These are phyloP conservation scores for Macadamia integrifolia DNA, from an alignment of 164 flowering plant species.

Conservation along the genomic window DNA sequence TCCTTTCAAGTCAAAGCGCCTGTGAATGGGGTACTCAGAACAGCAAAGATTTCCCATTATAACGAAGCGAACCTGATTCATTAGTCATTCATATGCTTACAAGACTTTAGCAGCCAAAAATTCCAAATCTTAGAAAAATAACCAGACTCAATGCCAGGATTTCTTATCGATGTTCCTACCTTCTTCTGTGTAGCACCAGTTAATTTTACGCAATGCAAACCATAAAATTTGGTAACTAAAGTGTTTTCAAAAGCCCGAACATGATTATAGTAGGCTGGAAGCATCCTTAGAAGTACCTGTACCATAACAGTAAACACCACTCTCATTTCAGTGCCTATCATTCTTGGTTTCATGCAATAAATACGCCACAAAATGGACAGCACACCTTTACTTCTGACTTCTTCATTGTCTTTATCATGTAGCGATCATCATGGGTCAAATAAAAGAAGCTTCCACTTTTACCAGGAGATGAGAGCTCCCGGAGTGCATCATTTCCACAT, in stretches of 20 bases:
- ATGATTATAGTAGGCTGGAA: slow-evolving; percentile 64
- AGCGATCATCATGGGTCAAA: slow-evolving; percentile 75
- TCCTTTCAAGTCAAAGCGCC: slow-evolving; percentile 76
- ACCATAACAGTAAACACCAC: background rate
- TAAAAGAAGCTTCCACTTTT: slow-evolving; percentile 93
- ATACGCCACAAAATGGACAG: background rate
- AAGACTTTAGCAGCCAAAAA: background rate
- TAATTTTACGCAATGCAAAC: slow-evolving; percentile 63
- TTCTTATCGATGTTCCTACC: slow-evolving; percentile 21
- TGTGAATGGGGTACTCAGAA: slow-evolving; percentile 56
- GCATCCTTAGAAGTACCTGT: slow-evolving; percentile 66
- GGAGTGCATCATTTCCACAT: slow-evolving; percentile 79
- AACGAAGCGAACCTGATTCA: slow-evolving; percentile 58
- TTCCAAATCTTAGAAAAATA: background rate
- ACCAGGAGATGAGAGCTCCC: slow-evolving; percentile 86
- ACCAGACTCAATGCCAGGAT: background rate
- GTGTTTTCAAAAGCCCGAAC: slow-evolving; percentile 58
- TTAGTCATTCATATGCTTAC: slow-evolving; percentile 2
- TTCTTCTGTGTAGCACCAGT: slow-evolving; percentile 55
- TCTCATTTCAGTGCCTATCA: background rate
- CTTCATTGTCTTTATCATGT: slow-evolving; percentile 91
- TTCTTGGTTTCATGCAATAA: background rate
- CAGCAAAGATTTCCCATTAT: slow-evolving; percentile 82
- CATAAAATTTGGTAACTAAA: slow-evolving; percentile 53
- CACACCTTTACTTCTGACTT: slow-evolving; percentile 77